phyloP scores from a whole-genome alignment of 306 rosid genomes.

The Mucuna pruriens region DNA sequence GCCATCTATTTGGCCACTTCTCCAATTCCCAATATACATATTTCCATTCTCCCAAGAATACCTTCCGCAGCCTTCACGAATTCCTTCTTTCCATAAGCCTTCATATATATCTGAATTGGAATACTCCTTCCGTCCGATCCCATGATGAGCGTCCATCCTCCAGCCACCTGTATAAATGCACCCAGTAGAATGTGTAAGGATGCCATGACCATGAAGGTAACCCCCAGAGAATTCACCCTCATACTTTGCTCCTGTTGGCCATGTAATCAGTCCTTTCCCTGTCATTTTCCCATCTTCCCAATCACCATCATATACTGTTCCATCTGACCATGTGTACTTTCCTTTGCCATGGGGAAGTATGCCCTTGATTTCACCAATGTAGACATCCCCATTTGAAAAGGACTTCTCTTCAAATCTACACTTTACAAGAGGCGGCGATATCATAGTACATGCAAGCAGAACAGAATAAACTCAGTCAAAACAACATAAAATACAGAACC shows the following conservation, averaged over 20 bases:
- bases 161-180: conserved; percentile 72
- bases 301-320: conserved; percentile 83
- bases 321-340: conserved; percentile 81
- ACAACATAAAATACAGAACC: conserved; percentile 17
- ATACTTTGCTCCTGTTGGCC: conserved; percentile 79
- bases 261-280: conserved; percentile 71
- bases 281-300: conserved; percentile 88
- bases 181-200: conserved; percentile 52
- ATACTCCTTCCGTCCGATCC: conserved; percentile 74
- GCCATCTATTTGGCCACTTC: conserved; percentile 76
- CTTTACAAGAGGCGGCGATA: conserved; percentile 24
- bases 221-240: conserved; percentile 92
- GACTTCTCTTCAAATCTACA: conserved; percentile 59
- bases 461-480: conserved; percentile 6
- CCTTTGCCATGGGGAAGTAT: conserved; percentile 80
- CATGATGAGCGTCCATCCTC: conserved; percentile 91
- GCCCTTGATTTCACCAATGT: conserved; percentile 62
- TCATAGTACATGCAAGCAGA: conserved; percentile 28
- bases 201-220: conserved; percentile 85
- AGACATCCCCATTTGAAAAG: conserved; percentile 75
- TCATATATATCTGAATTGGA: conserved; percentile 74
- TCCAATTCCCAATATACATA: conserved; percentile 81
- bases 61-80: conserved; percentile 79
- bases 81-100: conserved; percentile 96
- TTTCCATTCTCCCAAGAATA: conserved; percentile 79